Evolutionary conservation across 148 eudicot genomes (phyloP).

Genomic region (Rhododendron griersonianum): DNA sequence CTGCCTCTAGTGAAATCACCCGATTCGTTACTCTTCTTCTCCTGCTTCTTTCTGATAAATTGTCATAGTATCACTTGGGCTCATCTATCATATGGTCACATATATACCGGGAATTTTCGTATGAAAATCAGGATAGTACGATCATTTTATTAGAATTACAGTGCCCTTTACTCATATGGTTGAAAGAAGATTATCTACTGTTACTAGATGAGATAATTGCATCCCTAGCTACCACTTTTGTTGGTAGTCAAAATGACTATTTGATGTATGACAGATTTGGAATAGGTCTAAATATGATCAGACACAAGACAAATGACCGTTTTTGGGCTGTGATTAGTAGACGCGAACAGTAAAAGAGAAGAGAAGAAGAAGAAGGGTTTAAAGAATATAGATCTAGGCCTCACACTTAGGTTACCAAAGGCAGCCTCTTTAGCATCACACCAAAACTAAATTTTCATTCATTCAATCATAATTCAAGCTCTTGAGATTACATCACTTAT

Average conservation of each 20-base stretch:
- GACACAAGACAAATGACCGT: too few species aligned
- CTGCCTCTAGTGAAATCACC: neutral
- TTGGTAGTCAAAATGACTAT: neutral
- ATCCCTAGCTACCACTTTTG: neutral
- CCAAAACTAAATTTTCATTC: too few species aligned
- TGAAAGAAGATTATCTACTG: neutral
- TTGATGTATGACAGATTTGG: too few species aligned
- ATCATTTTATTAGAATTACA: neutral
- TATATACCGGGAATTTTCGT: neutral
- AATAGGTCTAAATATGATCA: too few species aligned
- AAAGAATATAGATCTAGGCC: too few species aligned
- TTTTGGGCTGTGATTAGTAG: too few species aligned
- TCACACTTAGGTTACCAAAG: too few species aligned
- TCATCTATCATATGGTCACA: neutral
- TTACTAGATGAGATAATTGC: neutral
- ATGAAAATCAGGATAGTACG: neutral
- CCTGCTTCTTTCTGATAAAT: conserved; percentile 21
- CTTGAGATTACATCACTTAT: too few species aligned
- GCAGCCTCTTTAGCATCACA: too few species aligned
- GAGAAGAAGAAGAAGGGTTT: too few species aligned
- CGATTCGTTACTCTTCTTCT: conserved; percentile 1
- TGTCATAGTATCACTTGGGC: neutral
- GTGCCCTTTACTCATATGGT: neutral
- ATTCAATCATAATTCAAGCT: too few species aligned
- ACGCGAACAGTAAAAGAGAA: too few species aligned